Conservation (phyloP, 148 eudicot genomes). For the Vaccinium vitisidaea region DNA sequence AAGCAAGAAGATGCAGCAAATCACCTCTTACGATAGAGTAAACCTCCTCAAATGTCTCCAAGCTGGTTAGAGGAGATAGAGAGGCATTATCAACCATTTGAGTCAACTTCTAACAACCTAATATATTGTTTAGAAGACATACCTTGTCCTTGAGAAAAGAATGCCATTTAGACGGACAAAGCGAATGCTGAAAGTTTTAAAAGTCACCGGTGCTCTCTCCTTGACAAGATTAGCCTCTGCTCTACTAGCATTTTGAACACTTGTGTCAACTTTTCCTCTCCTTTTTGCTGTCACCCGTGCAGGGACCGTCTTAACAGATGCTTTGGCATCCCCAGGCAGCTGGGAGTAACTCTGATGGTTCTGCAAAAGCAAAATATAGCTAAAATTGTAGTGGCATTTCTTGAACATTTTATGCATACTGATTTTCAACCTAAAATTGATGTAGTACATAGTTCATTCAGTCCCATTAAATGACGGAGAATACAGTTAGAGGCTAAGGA, state of each 20-base stretch:
- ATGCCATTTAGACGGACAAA: conserved; percentile 90
- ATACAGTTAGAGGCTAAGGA: not conserved
- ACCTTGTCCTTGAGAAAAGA: conserved; percentile 97
- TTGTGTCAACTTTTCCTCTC: conserved; percentile 64
- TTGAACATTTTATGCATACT: not conserved
- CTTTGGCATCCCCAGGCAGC: conserved; percentile 54
- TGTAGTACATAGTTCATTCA: too few relatives aligned
- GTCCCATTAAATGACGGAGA: not conserved
- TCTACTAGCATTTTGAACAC: conserved; percentile 51
- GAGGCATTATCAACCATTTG: conserved; percentile 9
- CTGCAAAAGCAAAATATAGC: conserved; percentile 39
- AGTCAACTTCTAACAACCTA: not conserved
- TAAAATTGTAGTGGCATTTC: not conserved
- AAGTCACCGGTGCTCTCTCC: conserved; percentile 48
- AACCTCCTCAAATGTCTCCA: conserved; percentile 90
- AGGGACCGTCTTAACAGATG: conserved; percentile 39
- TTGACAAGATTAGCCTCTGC: conserved; percentile 46
- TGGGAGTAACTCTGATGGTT: conserved; percentile 81
- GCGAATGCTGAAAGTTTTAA: conserved; percentile 59
- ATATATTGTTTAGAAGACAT: conserved; percentile 9
- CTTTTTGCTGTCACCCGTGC: conserved; percentile 55
- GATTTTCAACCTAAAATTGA: not conserved
- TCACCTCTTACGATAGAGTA: conserved; percentile 51
- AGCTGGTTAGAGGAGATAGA: conserved; percentile 45
- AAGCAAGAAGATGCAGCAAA: conserved; percentile 65